Evolutionary conservation across 371 early-diverging fungal genomes (phyloP).

Genomic region (Apophysomyces ossiformis): DNA sequence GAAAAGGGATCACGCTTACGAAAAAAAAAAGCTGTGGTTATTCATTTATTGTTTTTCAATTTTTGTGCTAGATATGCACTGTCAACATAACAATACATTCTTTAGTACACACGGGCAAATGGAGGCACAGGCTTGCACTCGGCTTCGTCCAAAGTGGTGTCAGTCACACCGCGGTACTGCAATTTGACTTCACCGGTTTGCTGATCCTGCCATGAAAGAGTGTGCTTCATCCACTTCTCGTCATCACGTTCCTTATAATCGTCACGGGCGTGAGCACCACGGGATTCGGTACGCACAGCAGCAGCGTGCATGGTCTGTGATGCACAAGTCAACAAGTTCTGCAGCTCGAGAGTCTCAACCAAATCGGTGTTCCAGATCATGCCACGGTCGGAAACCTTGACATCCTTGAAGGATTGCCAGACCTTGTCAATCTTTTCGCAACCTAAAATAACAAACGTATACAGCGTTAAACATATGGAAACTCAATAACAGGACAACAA

Average conservation of each 20-base stretch:
- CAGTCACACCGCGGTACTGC: conserved; percentile 83
- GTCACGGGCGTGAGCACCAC: conserved; percentile 98
- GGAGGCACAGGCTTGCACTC: conserved; percentile 96
- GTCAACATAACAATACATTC: too few relatives aligned
- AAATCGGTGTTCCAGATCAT: conserved; percentile 99
- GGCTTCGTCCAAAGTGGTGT: conserved; percentile 85
- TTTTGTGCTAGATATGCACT: too few relatives aligned
- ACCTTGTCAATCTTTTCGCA: conserved; percentile 86
- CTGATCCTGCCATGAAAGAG: conserved; percentile 91
- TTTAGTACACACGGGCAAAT: conserved; percentile 92
- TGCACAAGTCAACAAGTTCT: conserved; percentile 96
- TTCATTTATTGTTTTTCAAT: too few relatives aligned
- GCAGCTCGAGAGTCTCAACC: conserved; percentile 94
- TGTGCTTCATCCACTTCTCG: conserved; percentile 98
- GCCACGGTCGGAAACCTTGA: conserved; percentile 89
- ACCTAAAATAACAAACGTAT: conserved; percentile 30
- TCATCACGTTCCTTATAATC: conserved; percentile 92
- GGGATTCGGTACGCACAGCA: conserved; percentile 93
- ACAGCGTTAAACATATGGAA: too few relatives aligned
- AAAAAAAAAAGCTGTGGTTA: too few relatives aligned
- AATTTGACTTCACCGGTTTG: conserved; percentile 80
- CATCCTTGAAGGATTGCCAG: conserved; percentile 77
- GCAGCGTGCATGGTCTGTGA: conserved; percentile 97
- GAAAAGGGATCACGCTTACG: too few relatives aligned
- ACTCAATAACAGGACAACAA: not conserved